Evolutionary conservation across 352 stramenopile species (phyloP).

Genomic region (Phytophthora melonis): DNA sequence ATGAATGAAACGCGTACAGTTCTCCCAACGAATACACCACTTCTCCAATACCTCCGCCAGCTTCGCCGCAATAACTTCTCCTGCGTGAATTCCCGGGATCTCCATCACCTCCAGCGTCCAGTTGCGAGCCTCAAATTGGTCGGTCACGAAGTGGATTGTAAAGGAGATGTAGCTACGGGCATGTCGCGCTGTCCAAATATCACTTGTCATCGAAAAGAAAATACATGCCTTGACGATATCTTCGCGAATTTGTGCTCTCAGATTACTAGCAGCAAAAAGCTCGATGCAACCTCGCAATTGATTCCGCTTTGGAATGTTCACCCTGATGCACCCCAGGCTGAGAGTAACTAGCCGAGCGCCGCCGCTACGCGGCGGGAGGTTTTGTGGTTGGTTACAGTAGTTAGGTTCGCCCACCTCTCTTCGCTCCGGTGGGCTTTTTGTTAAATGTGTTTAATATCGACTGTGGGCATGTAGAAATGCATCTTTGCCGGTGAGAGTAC

Average conservation of each 20-base stretch:
- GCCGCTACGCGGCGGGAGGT: too few species aligned
- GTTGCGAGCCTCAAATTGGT: background rate
- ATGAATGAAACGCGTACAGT: background rate
- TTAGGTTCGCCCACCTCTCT: too few species aligned
- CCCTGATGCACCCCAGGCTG: too few species aligned
- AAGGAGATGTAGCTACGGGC: background rate
- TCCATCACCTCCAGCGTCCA: constrained; percentile 2
- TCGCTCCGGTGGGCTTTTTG: too few species aligned
- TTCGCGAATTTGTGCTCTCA: background rate
- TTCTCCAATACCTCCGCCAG: background rate
- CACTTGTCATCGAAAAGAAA: background rate
- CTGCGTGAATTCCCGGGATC: background rate
- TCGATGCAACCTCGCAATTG: too few species aligned
- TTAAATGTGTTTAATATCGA: too few species aligned
- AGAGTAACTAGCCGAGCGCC: too few species aligned
- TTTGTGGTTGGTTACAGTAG: too few species aligned
- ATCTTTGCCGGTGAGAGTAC: too few species aligned
- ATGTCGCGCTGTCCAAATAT: background rate
- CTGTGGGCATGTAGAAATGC: too few species aligned
- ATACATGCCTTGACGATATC: background rate
- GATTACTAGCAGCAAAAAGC: background rate
- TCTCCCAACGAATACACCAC: background rate
- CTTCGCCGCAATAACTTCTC: background rate
- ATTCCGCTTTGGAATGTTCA: too few species aligned
- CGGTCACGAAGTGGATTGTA: constrained; percentile 4